Conservation (phyloP, 164 flowering plant species). For the Umbilicus rupestris region DNA sequence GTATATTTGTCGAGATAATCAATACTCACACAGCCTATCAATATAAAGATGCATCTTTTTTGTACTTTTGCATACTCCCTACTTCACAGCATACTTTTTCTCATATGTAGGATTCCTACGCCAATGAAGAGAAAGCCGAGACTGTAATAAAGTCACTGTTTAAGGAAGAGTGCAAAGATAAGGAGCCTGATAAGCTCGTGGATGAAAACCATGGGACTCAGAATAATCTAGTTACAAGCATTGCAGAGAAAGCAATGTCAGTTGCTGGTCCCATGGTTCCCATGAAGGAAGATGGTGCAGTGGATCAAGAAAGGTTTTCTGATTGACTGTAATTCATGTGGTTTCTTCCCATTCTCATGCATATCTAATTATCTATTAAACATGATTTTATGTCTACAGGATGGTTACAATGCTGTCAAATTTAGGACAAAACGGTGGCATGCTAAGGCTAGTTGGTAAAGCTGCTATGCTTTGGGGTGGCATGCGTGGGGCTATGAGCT, state of each 20-base stretch:
- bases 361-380: background rate
- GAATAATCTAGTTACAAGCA: constrained; percentile 53
- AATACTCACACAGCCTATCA: background rate
- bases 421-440: constrained; percentile 82
- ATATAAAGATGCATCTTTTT: background rate
- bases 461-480: constrained; percentile 97
- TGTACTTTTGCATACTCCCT: background rate
- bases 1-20: background rate
- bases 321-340: background rate
- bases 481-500: constrained; percentile 92
- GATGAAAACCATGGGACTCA: constrained; percentile 31
- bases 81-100: constrained; percentile 10
- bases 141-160: constrained; percentile 21
- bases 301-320: constrained; percentile 83
- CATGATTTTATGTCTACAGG: constrained; percentile 30
- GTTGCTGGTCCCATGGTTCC: constrained; percentile 98
- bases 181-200: constrained; percentile 25
- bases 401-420: constrained; percentile 77
- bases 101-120: constrained; percentile 12
- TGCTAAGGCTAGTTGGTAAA: constrained; percentile 69
- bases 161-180: constrained; percentile 22
- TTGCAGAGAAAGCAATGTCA: constrained; percentile 97
- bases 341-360: background rate
- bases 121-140: constrained; percentile 21
- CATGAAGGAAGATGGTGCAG: constrained; percentile 72